phyloP scores from a whole-genome alignment of 345 rosid genomes.

The Corymbia maculata region DNA sequence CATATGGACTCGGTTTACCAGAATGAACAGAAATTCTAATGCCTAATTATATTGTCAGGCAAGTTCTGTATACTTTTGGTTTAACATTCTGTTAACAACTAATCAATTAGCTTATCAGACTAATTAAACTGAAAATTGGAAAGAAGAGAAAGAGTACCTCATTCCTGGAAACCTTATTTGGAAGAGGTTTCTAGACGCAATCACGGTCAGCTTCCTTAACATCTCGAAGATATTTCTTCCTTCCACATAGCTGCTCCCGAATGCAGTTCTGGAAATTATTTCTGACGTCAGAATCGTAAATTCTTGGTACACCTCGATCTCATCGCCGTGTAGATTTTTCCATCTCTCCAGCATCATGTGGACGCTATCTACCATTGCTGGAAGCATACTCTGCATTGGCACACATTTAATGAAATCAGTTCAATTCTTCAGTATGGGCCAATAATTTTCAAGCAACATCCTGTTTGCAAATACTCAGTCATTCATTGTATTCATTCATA shows the following conservation, averaged over 20 bases:
- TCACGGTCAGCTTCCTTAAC: conserved; percentile 6
- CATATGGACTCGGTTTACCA: not conserved
- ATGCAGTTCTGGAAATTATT: conserved; percentile 39
- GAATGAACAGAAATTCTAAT: not conserved
- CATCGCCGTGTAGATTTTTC: conserved; percentile 16
- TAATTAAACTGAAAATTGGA: not conserved
- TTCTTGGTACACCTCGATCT: conserved; percentile 30
- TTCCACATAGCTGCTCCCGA: conserved; percentile 36
- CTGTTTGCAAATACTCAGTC: not conserved
- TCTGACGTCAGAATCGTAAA: conserved; percentile 32
- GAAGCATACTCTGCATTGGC: conserved; percentile 15
- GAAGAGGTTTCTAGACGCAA: not conserved
- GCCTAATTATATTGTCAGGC: not conserved
- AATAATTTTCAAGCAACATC: not conserved
- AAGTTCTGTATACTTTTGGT: not conserved
- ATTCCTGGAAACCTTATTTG: conserved; percentile 14
- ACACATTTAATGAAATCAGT: not conserved
- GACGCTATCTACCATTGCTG: conserved; percentile 21
- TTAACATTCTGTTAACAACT: not conserved
- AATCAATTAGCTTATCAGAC: not conserved
- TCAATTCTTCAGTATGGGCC: not conserved
- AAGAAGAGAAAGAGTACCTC: conserved; percentile 3
- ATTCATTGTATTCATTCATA: not conserved
- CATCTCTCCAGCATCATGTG: conserved; percentile 35
- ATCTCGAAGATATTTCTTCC: conserved; percentile 26